Evolutionary conservation across 2,329 filamentous ascomycete species (phyloP).

Genomic region (Xylaria sp.): DNA sequence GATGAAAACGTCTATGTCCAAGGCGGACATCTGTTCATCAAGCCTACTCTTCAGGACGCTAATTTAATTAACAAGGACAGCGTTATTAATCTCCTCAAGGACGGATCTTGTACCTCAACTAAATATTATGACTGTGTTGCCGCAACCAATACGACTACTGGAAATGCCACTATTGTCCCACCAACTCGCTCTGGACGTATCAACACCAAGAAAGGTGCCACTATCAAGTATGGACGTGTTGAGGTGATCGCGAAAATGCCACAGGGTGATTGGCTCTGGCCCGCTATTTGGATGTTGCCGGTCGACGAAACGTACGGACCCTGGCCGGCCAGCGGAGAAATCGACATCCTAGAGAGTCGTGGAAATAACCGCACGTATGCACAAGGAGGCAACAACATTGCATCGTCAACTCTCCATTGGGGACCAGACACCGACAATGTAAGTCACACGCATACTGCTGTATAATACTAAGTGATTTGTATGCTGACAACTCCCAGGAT

Average conservation of each 20-base stretch:
- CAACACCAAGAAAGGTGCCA: conserved; percentile 75
- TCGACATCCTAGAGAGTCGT: conserved; percentile 83
- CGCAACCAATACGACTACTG: conserved; percentile 75
- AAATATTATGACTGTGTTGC: conserved; percentile 71
- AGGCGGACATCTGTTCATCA: conserved; percentile 76
- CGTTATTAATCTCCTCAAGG: conserved; percentile 73
- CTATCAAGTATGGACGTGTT: conserved; percentile 82
- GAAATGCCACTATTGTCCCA: conserved; percentile 79
- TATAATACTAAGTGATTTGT: not conserved
- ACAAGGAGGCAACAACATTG: conserved; percentile 83
- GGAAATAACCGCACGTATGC: conserved; percentile 83
- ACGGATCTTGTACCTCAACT: conserved; percentile 75
- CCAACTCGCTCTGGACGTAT: conserved; percentile 82
- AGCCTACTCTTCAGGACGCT: conserved; percentile 79
- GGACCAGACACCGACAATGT: conserved; percentile 73
- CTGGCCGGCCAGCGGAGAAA: conserved; percentile 85
- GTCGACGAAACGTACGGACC: conserved; percentile 75
- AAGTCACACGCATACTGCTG: conserved; percentile 6
- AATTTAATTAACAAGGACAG: conserved; percentile 73
- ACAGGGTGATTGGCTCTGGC: conserved; percentile 87
- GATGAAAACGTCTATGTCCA: conserved; percentile 81
- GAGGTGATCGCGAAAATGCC: conserved; percentile 83
- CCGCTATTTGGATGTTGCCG: conserved; percentile 92
- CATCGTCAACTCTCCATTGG: conserved; percentile 84
- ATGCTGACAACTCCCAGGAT: conserved; percentile 56